Evolutionary conservation across 305 asterid genomes (phyloP), one percentile per base, ranked within the genome.

Genomic region (Fraxinus velutina): DNA sequence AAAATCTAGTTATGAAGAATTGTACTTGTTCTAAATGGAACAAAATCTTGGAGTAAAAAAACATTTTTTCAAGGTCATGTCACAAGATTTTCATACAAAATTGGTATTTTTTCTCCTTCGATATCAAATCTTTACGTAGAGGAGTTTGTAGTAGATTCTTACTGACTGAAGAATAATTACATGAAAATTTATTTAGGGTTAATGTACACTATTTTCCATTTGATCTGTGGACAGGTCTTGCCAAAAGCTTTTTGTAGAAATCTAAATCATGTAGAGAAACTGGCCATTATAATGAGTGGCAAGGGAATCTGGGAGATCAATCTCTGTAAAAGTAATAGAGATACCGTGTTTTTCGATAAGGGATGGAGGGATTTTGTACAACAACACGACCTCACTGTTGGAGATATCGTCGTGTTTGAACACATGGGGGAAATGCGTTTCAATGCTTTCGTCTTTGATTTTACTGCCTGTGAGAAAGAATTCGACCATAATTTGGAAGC

Each of bases 341-440:
- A 62, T 0, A 3, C 76, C 0, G 6, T 75, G 1, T 52, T 64
- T 22, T 86, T 83, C 27, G 33, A 27, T 21, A 27, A 81, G 15
- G 86, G 88, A 50, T 86, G 85, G 86, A 42, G 55, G 6, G 6
- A 27, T 12, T 86, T 86, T 70, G 85, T 30, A 0, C 7, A 7
- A 4, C 17, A 4, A 9, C 83, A 86, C 52, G 44, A 75, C 33
- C 29, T 86, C 12, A 24, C 10, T 9, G 9, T 74, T 5, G 86
- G 86, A 57, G 85, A 86, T 27, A 66, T 83, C 34, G 70, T 86
- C 1, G 77, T 83, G n/a, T 81, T 86, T 80, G 55, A 86, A 37
- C 87, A 78, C 37, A 57, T 12, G 0, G 75, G 72, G 2, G 5
- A 37, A 9, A 52, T 87, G 60, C 68, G 36, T 3, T 85, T 87